A percentile compares a stretch with the other conserved stretches of the same genome.
phyloP scores from a whole-genome alignment of 1,284 basidiomycete species.

The Rhodotorula sp. region DNA sequence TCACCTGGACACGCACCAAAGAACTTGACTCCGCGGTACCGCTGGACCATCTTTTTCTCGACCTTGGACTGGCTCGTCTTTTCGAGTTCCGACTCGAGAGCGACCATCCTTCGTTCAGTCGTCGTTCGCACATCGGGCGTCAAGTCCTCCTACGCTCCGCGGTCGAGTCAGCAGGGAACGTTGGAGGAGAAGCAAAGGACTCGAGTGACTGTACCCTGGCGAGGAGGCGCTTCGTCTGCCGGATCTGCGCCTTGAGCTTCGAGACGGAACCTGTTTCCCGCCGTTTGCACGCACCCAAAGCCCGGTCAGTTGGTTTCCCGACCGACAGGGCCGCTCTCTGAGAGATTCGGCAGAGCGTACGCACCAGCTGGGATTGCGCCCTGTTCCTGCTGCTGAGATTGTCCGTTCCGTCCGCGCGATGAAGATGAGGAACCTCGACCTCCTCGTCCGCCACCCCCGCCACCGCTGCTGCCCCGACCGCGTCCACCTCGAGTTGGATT shows the following conservation, averaged over 20 bases:
- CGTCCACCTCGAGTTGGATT: conserved; percentile 1
- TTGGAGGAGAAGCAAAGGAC: too few relatives aligned
- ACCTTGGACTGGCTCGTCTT: conserved; percentile 23
- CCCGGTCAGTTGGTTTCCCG: neutral
- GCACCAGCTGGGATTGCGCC: conserved; percentile 11
- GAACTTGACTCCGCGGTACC: conserved; percentile 41
- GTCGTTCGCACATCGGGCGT: conserved; percentile 37
- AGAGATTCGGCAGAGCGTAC: neutral
- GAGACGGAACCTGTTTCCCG: conserved; percentile 26
- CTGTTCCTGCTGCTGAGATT: neutral
- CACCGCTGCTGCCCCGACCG: conserved; percentile 15
- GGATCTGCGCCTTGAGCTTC: conserved; percentile 39
- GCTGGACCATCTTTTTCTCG: conserved; percentile 40
- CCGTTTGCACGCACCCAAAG: too few relatives aligned
- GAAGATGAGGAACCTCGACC: neutral
- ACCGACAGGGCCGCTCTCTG: neutral
- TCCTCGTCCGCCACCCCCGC: neutral
- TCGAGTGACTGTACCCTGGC: conserved; percentile 15
- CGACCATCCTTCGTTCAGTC: conserved; percentile 26
- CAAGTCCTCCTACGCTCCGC: conserved; percentile 26
- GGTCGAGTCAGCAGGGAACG: neutral
- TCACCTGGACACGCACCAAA: conserved; percentile 27
- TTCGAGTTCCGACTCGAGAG: conserved; percentile 27
- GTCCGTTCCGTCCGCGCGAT: conserved; percentile 2
- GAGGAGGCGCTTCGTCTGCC: conserved; percentile 38